Conservation (phyloP, 2,329 filamentous ascomycete species). For the Apiospora rasikravindrae region DNA sequence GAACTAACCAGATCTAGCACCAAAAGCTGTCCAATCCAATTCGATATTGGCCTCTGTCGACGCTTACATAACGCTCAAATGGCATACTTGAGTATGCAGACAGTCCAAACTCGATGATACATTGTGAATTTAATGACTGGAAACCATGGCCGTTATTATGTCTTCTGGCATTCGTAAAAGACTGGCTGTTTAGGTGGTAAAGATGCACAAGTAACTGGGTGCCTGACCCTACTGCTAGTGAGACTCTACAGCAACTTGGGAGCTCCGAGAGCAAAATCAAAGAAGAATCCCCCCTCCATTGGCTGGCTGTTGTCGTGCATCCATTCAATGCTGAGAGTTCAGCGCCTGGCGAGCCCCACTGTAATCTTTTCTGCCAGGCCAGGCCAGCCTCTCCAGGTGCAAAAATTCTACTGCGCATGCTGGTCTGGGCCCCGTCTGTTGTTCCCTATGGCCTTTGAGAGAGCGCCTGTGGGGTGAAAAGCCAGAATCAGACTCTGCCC, state of each 20-base stretch:
- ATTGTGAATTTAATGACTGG: too few relatives aligned
- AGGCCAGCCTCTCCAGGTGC: constrained; percentile 12
- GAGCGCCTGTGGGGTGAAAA: constrained; percentile 15
- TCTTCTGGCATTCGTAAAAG: too few relatives aligned
- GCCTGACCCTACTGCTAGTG: background rate
- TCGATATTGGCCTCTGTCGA: too few relatives aligned
- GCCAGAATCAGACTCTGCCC: constrained; percentile 15
- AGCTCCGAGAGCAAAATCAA: background rate
- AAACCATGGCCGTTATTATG: too few relatives aligned
- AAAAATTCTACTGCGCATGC: background rate
- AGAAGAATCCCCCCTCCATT: background rate
- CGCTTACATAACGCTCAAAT: too few relatives aligned
- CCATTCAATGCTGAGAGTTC: background rate
- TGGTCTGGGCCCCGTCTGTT: background rate
- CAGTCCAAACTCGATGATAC: too few relatives aligned
- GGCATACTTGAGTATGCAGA: too few relatives aligned
- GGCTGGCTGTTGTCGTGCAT: background rate
- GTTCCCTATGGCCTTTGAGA: background rate
- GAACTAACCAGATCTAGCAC: too few relatives aligned
- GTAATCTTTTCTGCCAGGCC: constrained; percentile 5
- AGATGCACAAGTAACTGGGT: background rate
- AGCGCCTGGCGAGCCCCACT: background rate
- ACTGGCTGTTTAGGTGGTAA: background rate
- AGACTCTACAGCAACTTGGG: background rate
- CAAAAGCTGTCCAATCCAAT: too few relatives aligned